Base-by-base conservation (phyloP, 2,329 filamentous ascomycete genomes). In the Cercospora sp. region DNA sequence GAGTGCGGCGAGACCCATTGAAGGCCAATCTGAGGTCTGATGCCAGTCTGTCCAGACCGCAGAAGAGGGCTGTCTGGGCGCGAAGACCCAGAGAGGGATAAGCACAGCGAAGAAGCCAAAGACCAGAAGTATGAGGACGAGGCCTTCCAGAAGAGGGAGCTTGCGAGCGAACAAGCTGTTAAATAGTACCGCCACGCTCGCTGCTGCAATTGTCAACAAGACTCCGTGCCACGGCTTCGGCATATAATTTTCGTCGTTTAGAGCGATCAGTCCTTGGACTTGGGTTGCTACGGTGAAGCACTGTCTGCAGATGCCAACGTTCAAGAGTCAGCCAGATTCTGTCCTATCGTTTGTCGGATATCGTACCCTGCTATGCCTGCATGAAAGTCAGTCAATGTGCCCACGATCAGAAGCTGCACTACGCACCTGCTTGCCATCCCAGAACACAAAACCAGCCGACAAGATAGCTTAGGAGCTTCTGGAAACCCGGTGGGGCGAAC, bases 211-310 rank as follows among this genome's bases (percentile, higher is more conserved):
- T 7, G 73, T 75, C 31, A 84, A 70, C 64, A 84, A 74, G 2
- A 81, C 83, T 3, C 78, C 80, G 65, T 84, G 81, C 81, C 81
- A 84, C 65, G 77, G 69, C 61, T 82, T 73, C 1, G 79, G 77
- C 1, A 75, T 70, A 67, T 84, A 84, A 2, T 73, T 73, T 1
- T 77, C 76, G 60, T 82, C 73, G 67, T 83, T 83, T 33, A 85
- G 73, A 20, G 81, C 77, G 23, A 83, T 77, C 18, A 84, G n/a
- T 36, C 71, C 82, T 73, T 84, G 81, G 16, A 84, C 80, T 48
- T 82, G 80, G 4, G 77, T 80, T 2, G 80, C 82, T 6, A 80
- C 80, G 16, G 83, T 77, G 73, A 81, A 82, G 12, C 79, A 79
- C 60, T 81, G 80, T 3, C 51, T 57, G 51, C 13, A 16, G 23